phyloP scores from a whole-genome alignment of 768 basidiomycete genomes.

The Naganishia friedmannii region DNA sequence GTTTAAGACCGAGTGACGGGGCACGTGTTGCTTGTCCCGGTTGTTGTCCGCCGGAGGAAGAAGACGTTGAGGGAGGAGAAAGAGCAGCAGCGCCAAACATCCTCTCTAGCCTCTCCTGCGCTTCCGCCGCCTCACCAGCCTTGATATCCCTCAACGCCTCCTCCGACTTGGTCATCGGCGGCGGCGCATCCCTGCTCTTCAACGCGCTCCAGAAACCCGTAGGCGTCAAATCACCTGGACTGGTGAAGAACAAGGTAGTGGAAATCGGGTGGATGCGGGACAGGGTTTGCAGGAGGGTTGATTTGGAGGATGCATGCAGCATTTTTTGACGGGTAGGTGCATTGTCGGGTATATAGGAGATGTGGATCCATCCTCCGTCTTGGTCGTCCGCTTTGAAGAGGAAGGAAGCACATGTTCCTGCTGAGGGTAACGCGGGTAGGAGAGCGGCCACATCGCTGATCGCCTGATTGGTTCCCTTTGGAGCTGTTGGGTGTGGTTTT shows the following conservation, averaged over 20 bases:
- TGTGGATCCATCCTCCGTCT: constrained; percentile 50
- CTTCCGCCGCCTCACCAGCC: constrained; percentile 67
- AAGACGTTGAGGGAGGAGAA: background rate
- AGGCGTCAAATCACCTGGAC: constrained; percentile 51
- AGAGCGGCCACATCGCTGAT: background rate
- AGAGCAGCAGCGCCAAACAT: constrained; percentile 17
- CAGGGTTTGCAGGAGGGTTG: constrained; percentile 46
- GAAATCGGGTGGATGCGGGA: constrained; percentile 46
- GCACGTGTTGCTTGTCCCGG: background rate
- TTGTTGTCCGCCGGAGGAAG: background rate
- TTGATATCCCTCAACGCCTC: constrained; percentile 74
- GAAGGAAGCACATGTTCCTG: constrained; percentile 48
- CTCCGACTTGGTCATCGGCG: constrained; percentile 78
- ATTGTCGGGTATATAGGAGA: constrained; percentile 49
- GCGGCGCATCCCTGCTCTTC: constrained; percentile 68
- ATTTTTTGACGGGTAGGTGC: constrained; percentile 49
- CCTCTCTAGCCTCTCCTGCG: constrained; percentile 35
- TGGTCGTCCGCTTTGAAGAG: constrained; percentile 43
- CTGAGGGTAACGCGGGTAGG: constrained; percentile 39
- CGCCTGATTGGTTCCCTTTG: background rate
- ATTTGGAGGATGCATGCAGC: constrained; percentile 48
- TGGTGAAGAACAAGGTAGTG: constrained; percentile 50
- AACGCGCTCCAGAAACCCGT: constrained; percentile 69
- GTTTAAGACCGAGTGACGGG: background rate
- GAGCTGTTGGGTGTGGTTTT: background rate